Conservation (phyloP, 1,139 yeast genomes). For the Sugiyamaella castrensis region DNA sequence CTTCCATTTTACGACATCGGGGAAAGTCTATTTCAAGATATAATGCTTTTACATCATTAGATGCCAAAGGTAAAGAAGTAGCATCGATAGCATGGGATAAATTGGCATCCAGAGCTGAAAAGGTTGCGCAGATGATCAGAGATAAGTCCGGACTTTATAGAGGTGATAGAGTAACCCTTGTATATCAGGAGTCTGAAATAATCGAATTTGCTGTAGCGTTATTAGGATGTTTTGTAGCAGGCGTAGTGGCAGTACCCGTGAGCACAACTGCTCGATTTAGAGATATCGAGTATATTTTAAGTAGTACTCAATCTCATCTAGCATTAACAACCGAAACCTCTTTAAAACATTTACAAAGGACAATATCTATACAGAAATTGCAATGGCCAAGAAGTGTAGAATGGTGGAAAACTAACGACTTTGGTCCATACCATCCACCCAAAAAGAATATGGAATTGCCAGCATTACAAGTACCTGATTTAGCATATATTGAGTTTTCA, state of each 20-base stretch:
- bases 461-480: conserved; percentile 64
- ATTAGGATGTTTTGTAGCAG: conserved; percentile 90
- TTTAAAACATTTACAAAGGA: conserved; percentile 63
- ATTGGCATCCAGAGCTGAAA: conserved; percentile 75
- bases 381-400: conserved; percentile 59
- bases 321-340: conserved; percentile 80
- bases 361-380: conserved; percentile 45
- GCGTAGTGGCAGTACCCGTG: conserved; percentile 91
- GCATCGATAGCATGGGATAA: conserved; percentile 86
- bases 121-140: conserved; percentile 80
- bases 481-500: conserved; percentile 92
- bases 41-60: conserved; percentile 69
- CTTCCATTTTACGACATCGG: conserved; percentile 69
- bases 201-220: conserved; percentile 83
- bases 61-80: conserved; percentile 76
- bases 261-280: conserved; percentile 64
- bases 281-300: conserved; percentile 71
- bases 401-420: conserved; percentile 84
- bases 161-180: conserved; percentile 78
- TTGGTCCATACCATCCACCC: conserved; percentile 65
- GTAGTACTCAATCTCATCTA: conserved; percentile 70
- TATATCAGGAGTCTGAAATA: conserved; percentile 82
- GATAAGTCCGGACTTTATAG: conserved; percentile 71
- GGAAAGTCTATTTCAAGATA: conserved; percentile 65
- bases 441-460: conserved; percentile 60